These are phyloP conservation scores for Daldinia eschscholtzii DNA, from an alignment of 2,329 filamentous ascomycete genomes.

Conservation along the genomic window DNA sequence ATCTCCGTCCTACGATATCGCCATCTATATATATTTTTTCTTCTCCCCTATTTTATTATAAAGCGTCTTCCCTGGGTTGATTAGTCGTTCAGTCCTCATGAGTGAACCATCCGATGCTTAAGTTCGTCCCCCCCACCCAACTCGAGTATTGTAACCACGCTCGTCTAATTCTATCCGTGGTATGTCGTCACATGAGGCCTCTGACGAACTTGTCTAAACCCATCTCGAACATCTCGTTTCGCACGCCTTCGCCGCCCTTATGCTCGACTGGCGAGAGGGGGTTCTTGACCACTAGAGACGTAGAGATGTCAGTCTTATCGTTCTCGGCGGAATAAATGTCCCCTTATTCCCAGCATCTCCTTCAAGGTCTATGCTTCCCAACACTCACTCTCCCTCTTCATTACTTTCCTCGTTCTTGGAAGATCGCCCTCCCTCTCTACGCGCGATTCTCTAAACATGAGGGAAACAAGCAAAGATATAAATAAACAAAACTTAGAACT, in stretches of 20 bases:
- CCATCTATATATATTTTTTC: neutral
- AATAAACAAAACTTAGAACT: conserved; percentile 49
- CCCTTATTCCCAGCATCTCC: neutral
- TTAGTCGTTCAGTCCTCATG: neutral
- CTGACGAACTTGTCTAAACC: conserved; percentile 83
- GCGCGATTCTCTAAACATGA: neutral
- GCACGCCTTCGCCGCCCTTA: conserved; percentile 75
- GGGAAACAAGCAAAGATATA: neutral
- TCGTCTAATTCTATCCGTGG: neutral
- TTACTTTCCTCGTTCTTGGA: too few species aligned
- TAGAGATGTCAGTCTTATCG: conserved; percentile 36
- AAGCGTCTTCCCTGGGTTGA: neutral
- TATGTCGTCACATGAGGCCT: conserved; percentile 65
- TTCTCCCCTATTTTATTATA: neutral
- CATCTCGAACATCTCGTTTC: conserved; percentile 78
- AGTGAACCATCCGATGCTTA: neutral
- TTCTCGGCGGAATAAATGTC: neutral
- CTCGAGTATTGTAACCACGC: neutral
- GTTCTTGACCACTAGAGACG: conserved; percentile 73
- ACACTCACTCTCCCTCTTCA: neutral
- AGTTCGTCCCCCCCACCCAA: neutral
- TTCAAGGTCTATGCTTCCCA: too few species aligned
- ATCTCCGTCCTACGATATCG: neutral
- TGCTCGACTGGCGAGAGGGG: conserved; percentile 77
- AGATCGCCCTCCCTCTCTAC: neutral